These are phyloP conservation scores for Podaxis sp. DNA, from an alignment of 768 basidiomycete species.

Conservation along the genomic window DNA sequence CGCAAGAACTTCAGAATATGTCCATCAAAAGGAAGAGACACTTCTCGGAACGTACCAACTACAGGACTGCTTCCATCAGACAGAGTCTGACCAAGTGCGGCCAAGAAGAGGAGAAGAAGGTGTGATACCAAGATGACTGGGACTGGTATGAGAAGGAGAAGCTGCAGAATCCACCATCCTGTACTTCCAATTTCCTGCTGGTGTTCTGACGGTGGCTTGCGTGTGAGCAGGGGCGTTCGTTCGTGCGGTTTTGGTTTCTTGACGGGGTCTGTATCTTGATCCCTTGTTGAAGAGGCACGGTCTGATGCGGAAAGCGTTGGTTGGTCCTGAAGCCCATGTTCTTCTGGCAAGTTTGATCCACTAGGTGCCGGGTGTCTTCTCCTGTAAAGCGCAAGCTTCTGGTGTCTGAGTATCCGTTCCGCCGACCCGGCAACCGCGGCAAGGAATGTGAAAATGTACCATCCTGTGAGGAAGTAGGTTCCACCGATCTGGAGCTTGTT, in stretches of 20 bases:
- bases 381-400: conserved; percentile 3
- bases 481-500: conserved; percentile 40
- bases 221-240: conserved; percentile 21
- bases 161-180: conserved; percentile 31
- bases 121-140: conserved; percentile 28
- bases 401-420: neutral
- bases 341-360: conserved; percentile 14
- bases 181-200: conserved; percentile 20
- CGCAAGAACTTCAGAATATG: neutral
- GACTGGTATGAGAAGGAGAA: conserved; percentile 25
- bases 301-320: neutral
- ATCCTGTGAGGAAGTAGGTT: conserved; percentile 55
- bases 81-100: conserved; percentile 27
- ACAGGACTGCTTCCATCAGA: conserved; percentile 27
- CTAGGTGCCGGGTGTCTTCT: neutral
- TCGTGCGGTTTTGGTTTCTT: conserved; percentile 18
- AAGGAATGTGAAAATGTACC: conserved; percentile 47
- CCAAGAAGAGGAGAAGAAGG: conserved; percentile 24
- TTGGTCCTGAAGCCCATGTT: conserved; percentile 19
- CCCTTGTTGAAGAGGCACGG: neutral
- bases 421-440: conserved; percentile 32
- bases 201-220: conserved; percentile 13
- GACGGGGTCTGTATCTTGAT: conserved; percentile 10
- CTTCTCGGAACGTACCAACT: conserved; percentile 19
- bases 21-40: neutral